Evolutionary conservation across 805 yeast genomes (phyloP).

Genomic region (Priceomyces carsonii): DNA sequence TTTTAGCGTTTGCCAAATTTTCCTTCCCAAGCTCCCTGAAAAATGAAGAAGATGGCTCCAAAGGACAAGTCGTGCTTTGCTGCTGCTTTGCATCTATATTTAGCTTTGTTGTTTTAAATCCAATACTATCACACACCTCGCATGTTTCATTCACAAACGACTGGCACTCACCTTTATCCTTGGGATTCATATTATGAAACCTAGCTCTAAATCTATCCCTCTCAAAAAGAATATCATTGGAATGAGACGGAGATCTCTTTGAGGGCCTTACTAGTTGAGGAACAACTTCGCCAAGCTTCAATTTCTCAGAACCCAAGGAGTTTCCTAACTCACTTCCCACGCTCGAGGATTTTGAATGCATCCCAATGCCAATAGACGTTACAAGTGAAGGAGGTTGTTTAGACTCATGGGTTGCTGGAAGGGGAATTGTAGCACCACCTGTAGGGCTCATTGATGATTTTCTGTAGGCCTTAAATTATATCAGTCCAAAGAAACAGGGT

Average conservation of each 20-base stretch:
- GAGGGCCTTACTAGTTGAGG: constrained; percentile 12
- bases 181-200: constrained; percentile 30
- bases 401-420: too few species aligned
- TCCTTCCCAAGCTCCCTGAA: too few species aligned
- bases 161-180: not conserved
- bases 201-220: constrained; percentile 44
- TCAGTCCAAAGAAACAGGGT: too few species aligned
- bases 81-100: constrained; percentile 16
- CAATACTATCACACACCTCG: constrained; percentile 38
- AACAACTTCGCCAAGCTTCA: too few species aligned
- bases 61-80: constrained; percentile 15
- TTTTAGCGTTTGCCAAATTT: not conserved
- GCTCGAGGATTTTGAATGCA: too few species aligned
- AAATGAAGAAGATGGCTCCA: constrained; percentile 16
- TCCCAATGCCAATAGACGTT: too few species aligned
- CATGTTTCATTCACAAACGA: constrained; percentile 13
- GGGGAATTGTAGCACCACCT: too few species aligned
- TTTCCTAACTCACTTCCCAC: too few species aligned
- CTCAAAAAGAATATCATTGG: constrained; percentile 40
- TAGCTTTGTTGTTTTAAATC: constrained; percentile 38
- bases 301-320: too few species aligned
- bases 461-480: too few species aligned
- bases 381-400: too few species aligned
- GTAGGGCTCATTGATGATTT: too few species aligned
- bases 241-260: constrained; percentile 40